A percentile compares a stretch with the other conserved stretches of the same genome.
phyloP scores from a whole-genome alignment of 768 basidiomycete genomes.

The Phlegmacium glaucopus region DNA sequence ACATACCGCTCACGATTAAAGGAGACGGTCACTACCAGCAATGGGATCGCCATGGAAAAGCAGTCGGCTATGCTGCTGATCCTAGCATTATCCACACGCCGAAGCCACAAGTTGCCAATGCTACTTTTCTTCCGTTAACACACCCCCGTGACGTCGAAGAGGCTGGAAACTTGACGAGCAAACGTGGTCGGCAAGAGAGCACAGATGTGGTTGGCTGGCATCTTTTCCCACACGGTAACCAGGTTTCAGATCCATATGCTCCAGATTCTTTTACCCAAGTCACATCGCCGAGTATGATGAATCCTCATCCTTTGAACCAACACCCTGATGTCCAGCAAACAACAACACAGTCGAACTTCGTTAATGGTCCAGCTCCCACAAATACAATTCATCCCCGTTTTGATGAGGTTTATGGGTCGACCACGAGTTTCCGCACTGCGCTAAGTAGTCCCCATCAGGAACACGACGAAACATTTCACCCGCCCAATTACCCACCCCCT shows the following conservation, averaged over 20 bases:
- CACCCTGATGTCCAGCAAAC: neutral
- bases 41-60: slow-evolving; percentile 50
- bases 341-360: neutral
- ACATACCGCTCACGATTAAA: slow-evolving; percentile 41
- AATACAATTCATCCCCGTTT: too few species aligned
- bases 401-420: too few species aligned
- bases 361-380: too few species aligned
- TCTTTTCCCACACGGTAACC: slow-evolving; percentile 4
- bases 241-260: neutral
- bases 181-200: slow-evolving; percentile 19
- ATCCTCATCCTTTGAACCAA: neutral
- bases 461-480: too few species aligned
- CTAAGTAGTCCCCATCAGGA: too few species aligned
- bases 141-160: slow-evolving; percentile 16
- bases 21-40: slow-evolving; percentile 34
- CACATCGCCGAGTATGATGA: neutral
- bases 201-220: slow-evolving; percentile 34
- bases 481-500: too few species aligned
- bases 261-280: neutral
- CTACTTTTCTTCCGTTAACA: slow-evolving; percentile 1
- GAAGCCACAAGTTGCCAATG: slow-evolving; percentile 32
- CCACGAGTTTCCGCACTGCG: too few species aligned
- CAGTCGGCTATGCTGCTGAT: slow-evolving; percentile 44
- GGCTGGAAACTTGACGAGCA: neutral
- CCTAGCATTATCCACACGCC: slow-evolving; percentile 46